These are phyloP conservation scores for Yamadazyma friedrichii DNA, from an alignment of 1,139 yeast genomes.

Conservation along the genomic window DNA sequence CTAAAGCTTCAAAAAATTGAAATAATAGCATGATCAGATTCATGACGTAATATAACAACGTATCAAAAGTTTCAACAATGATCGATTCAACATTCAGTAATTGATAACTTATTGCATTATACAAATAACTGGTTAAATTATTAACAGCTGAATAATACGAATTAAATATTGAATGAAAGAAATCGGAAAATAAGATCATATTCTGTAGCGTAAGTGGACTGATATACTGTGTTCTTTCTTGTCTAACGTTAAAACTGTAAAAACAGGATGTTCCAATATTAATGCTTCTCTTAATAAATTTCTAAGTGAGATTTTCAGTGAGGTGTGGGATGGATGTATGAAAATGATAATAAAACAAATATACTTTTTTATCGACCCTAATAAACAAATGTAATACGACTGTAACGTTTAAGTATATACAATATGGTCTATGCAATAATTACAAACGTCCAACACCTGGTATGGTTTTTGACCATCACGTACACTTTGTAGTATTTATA, in stretches of 20 bases:
- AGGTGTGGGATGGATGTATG: no score
- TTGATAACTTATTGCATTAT: neutral
- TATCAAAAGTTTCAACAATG: constrained; percentile 19
- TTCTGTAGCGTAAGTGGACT: no score
- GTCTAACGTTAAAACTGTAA: no score
- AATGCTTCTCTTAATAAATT: neutral
- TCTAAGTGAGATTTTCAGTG: neutral
- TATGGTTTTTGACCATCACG: no score
- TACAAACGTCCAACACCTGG: neutral
- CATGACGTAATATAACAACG: constrained; percentile 27
- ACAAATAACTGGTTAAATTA: neutral
- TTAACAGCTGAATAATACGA: constrained; percentile 2
- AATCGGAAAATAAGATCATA: constrained; percentile 3
- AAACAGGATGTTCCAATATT: no score
- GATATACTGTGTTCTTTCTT: no score
- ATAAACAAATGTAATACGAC: no score
- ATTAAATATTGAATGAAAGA: neutral
- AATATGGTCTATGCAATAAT: neutral
- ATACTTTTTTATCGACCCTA: neutral
- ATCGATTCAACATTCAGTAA: neutral
- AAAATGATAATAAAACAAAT: no score
- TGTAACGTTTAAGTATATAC: no score
- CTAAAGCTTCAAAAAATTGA: constrained; percentile 23
- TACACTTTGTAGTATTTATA: neutral
- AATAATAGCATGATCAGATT: constrained; percentile 26